A percentile compares a stretch with the other conserved stretches of the same genome.
These are phyloP conservation scores for Panaeolus papilionaceus DNA, from an alignment of 768 basidiomycete species.

Conservation along the genomic window DNA sequence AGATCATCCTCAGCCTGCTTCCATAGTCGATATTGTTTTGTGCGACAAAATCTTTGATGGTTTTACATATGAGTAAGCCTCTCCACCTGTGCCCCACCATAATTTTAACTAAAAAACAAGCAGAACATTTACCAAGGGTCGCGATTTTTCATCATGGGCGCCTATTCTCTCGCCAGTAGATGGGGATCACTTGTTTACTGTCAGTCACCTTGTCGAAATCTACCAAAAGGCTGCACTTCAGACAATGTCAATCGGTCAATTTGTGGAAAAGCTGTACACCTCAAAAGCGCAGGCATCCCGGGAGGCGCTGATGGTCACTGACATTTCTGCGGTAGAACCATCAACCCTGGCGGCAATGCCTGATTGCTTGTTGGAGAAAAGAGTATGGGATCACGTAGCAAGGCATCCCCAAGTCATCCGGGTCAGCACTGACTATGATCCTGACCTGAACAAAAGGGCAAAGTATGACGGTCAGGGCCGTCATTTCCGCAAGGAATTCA, in stretches of 20 bases:
- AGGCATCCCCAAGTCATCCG: neutral
- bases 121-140: neutral
- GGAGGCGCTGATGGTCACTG: neutral
- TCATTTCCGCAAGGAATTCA: neutral
- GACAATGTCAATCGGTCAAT: neutral
- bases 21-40: neutral
- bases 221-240: neutral
- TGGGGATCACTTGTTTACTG: neutral
- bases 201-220: neutral
- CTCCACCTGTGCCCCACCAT: neutral
- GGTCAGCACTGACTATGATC: neutral
- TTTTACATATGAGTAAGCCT: neutral
- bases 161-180: neutral
- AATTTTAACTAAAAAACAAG: neutral
- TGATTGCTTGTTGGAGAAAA: neutral
- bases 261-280: neutral
- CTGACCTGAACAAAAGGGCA: neutral
- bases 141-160: neutral
- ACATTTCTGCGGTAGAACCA: neutral
- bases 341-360: neutral
- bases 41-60: neutral
- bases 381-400: neutral
- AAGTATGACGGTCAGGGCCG: neutral
- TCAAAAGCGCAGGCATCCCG: neutral
- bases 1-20: neutral